Conservation (phyloP, 2,329 filamentous ascomycete species). For the Exophiala sideris region DNA sequence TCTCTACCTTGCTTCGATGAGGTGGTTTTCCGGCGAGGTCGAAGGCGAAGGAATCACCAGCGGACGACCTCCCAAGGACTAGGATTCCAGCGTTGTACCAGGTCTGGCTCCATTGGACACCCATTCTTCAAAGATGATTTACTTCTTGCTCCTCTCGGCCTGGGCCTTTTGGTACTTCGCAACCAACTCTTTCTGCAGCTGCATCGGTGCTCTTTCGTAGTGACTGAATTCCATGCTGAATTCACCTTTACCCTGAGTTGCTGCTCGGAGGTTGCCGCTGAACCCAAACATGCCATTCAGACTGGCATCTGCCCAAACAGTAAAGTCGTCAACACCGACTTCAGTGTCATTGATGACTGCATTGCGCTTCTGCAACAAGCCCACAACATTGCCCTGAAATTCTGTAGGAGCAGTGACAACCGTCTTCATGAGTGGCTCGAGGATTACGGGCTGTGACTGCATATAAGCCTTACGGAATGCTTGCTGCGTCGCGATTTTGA, state of each 20-base stretch:
- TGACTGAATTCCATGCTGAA: conserved; percentile 99
- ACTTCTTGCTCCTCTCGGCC: conserved; percentile 63
- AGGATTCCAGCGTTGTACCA: too few relatives aligned
- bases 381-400: conserved; percentile 95
- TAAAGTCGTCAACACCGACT: conserved; percentile 90
- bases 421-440: conserved; percentile 98
- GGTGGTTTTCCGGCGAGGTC: too few relatives aligned
- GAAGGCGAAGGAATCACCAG: too few relatives aligned
- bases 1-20: conserved; percentile 49
- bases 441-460: conserved; percentile 73
- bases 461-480: conserved; percentile 93
- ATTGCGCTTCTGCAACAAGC: conserved; percentile 93
- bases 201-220: conserved; percentile 80
- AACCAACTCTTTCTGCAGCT: conserved; percentile 78
- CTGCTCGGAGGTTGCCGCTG: conserved; percentile 81
- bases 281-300: conserved; percentile 98
- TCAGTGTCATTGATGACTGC: conserved; percentile 95
- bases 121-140: conserved; percentile 22
- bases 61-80: too few relatives aligned
- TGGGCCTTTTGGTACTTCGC: conserved; percentile 66
- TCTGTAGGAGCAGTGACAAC: conserved; percentile 93
- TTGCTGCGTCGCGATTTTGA: conserved; percentile 91
- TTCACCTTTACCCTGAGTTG: conserved; percentile 97
- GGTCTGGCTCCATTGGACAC: too few relatives aligned
- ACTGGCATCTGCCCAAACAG: conserved; percentile 84